A percentile compares a stretch with the other conserved stretches of the same genome.
These are phyloP conservation scores for Alternaria consortialis DNA, from an alignment of 2,329 filamentous ascomycete genomes.

Conservation along the genomic window DNA sequence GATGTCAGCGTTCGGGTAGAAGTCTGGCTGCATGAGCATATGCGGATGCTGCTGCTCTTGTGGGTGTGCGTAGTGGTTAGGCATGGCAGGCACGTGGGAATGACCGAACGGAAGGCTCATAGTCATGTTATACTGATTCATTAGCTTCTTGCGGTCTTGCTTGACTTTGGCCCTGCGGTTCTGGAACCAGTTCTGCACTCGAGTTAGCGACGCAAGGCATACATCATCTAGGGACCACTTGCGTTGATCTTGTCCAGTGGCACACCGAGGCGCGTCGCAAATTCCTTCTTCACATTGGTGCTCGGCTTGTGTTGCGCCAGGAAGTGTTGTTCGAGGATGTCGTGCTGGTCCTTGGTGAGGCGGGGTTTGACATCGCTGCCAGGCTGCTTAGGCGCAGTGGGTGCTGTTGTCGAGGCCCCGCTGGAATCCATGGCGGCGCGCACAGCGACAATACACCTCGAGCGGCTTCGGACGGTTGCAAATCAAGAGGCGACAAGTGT, in stretches of 20 bases:
- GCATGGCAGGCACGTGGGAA: constrained; percentile 35
- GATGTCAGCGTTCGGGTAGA: constrained; percentile 45
- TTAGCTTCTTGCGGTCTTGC: constrained; percentile 61
- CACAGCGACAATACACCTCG: constrained; percentile 25
- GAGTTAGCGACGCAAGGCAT: constrained; percentile 40
- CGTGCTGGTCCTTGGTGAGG: constrained; percentile 63
- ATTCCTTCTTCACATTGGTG: constrained; percentile 61
- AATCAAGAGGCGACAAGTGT: not conserved
- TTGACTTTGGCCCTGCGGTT: constrained; percentile 63
- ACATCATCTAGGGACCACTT: constrained; percentile 36
- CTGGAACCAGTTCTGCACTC: constrained; percentile 62
- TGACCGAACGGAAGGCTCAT: constrained; percentile 41
- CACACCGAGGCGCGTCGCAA: constrained; percentile 58
- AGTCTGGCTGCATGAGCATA: constrained; percentile 41
- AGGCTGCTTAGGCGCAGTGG: constrained; percentile 33
- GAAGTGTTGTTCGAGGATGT: constrained; percentile 61
- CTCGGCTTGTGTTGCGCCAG: constrained; percentile 60
- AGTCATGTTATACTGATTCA: constrained; percentile 50
- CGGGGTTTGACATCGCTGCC: constrained; percentile 60
- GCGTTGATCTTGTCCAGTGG: constrained; percentile 64
- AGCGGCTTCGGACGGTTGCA: constrained; percentile 20
- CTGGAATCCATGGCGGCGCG: constrained; percentile 43
- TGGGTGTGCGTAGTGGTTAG: constrained; percentile 27
- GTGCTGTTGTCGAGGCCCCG: constrained; percentile 31
- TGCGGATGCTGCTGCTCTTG: constrained; percentile 38